Evolutionary conservation across 495 filamentous ascomycete species (phyloP), one percentile per base, ranked within the genome.

Genomic region (Glutinoglossum americanum): DNA sequence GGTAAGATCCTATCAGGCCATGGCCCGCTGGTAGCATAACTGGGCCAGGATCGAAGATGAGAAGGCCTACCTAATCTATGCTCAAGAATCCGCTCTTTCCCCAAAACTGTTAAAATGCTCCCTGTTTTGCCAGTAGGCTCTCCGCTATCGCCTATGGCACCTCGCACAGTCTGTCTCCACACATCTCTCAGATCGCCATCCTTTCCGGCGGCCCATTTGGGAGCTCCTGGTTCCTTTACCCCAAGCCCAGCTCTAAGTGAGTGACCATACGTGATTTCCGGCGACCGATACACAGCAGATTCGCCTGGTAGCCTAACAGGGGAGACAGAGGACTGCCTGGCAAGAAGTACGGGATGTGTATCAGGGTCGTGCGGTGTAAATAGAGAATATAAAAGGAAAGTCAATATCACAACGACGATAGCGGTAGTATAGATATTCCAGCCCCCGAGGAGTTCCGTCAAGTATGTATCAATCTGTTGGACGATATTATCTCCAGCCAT

Each of bases 151-250:
- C 82, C 77, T 28, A 76, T 67, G 3, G 72, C 70, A 41, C 86
- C 86, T 44, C 74, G 74, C 17, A 84, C 70, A 44, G 83, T 85
- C 64, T 80, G 74, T 57, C 81, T 82, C 92, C 92, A 99, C 51
- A 99, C 74, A 67, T 99, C 92, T 51, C 92, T 78, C 58, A 99
- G 73, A 61, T 99, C 92, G 19, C 92, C 92, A 66, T 92, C 81
- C 62, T 83, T 78, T 23, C 89, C 89, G 59, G 74, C 74, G 0
- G 80, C 74, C 83, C 89, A 97, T 68, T 84, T 85, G 19, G 85
- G 83, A 26, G 81, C 81, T 8, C 83, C 84, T 0, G 85, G 74
- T 41, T 89, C 85, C 66, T 87, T 89, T 25, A 99, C 85, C 62
- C 83, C 85, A 49, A 99, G 73, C 15, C 92, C 90, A 25, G 79